Evolutionary conservation across 495 filamentous ascomycete genomes (phyloP).

Genomic region (Aspergillus diversus): DNA sequence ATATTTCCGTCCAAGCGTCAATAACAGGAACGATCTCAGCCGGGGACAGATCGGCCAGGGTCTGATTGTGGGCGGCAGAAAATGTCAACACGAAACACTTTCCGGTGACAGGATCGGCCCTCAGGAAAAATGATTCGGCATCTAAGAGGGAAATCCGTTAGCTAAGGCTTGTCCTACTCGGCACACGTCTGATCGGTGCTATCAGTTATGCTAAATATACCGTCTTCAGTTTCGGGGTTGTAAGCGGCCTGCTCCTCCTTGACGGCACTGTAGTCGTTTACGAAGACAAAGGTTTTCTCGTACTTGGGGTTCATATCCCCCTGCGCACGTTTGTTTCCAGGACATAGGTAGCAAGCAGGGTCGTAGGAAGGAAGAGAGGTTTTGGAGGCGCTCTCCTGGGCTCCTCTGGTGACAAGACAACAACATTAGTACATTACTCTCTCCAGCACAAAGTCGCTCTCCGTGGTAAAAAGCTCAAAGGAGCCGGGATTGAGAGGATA

Average conservation of each 20-base stretch:
- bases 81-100: conserved; percentile 99
- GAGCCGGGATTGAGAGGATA: neutral
- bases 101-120: conserved; percentile 83
- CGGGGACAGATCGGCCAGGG: conserved; percentile 81
- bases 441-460: too few species aligned
- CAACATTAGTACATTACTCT: neutral
- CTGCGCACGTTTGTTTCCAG: conserved; percentile 87
- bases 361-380: conserved; percentile 80
- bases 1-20: conserved; percentile 86
- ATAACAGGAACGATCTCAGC: conserved; percentile 74
- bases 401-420: conserved; percentile 62
- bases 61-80: conserved; percentile 85
- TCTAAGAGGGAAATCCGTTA: conserved; percentile 43
- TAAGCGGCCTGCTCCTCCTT: conserved; percentile 87
- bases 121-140: conserved; percentile 76
- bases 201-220: conserved; percentile 31
- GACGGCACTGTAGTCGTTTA: conserved; percentile 97
- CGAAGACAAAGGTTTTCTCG: conserved; percentile 85
- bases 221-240: conserved; percentile 53
- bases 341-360: conserved; percentile 92
- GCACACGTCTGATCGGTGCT: neutral
- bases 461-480: too few species aligned
- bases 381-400: conserved; percentile 82
- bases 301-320: conserved; percentile 90
- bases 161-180: neutral